Percentiles rank a stretch among this genome's conserved stretches.
Conservation (phyloP, 2,329 filamentous ascomycete species). For the Berkeleyomyces basicola region DNA sequence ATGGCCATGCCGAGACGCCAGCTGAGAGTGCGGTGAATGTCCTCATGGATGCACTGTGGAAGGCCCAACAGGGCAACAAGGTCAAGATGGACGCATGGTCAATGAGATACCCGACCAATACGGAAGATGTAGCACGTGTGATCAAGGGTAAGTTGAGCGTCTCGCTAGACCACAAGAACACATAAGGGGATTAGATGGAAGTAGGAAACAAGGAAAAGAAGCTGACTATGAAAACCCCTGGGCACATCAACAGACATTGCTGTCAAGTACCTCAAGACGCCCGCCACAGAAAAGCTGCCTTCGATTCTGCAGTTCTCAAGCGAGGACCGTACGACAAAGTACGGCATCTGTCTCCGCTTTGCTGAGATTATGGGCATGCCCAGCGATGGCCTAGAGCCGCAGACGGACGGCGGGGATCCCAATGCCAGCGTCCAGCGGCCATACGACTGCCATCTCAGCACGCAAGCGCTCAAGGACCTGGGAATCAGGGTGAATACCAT, state of each 20-base stretch:
- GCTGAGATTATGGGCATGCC: slow-evolving; percentile 65
- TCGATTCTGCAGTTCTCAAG: slow-evolving; percentile 68
- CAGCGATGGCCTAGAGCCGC: slow-evolving; percentile 48
- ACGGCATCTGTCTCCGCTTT: slow-evolving; percentile 67
- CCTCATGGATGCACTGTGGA: slow-evolving; percentile 60
- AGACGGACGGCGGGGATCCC: slow-evolving; percentile 55
- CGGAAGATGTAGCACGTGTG: slow-evolving; percentile 68
- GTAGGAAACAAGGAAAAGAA: not conserved
- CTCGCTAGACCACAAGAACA: not conserved
- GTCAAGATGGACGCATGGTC: slow-evolving; percentile 80
- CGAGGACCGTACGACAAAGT: slow-evolving; percentile 77
- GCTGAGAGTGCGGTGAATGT: slow-evolving; percentile 72
- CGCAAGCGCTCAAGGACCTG: slow-evolving; percentile 51
- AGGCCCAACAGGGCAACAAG: slow-evolving; percentile 44
- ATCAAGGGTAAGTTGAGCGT: slow-evolving; percentile 39
- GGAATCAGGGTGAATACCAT: slow-evolving; percentile 59
- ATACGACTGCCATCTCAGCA: slow-evolving; percentile 79
- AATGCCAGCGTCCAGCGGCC: slow-evolving; percentile 59
- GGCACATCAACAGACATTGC: slow-evolving; percentile 40
- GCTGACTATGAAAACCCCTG: not conserved
- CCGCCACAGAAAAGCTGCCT: slow-evolving; percentile 40
- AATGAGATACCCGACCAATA: slow-evolving; percentile 73
- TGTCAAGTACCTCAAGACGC: slow-evolving; percentile 43
- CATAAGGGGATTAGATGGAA: not conserved
- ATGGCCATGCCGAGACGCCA: slow-evolving; percentile 54